phyloP scores from a whole-genome alignment of 2,329 filamentous ascomycete species.

The Claviceps arundinis region DNA sequence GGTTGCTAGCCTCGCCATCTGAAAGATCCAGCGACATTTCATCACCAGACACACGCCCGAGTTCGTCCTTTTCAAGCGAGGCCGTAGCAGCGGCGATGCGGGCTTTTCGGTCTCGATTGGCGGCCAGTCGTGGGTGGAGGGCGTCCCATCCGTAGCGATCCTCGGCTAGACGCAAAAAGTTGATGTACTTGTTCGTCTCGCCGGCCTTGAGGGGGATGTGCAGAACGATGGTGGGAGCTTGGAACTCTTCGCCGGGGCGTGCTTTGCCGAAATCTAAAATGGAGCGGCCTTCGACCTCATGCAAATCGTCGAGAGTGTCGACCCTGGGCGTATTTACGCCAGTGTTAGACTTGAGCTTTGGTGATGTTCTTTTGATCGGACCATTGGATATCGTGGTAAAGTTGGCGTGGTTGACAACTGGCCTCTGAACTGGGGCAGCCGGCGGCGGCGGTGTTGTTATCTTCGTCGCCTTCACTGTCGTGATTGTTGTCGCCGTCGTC shows the following conservation, averaged over 20 bases:
- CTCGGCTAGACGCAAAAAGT: slow-evolving; percentile 87
- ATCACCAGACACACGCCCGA: slow-evolving; percentile 55
- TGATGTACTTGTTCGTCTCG: slow-evolving; percentile 80
- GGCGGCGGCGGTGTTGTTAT: slow-evolving; percentile 5
- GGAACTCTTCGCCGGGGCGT: slow-evolving; percentile 43
- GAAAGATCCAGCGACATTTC: slow-evolving; percentile 76
- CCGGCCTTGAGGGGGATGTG: slow-evolving; percentile 63
- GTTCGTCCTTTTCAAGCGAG: slow-evolving; percentile 64
- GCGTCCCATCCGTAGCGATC: slow-evolving; percentile 92
- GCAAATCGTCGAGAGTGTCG: slow-evolving; percentile 33
- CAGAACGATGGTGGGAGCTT: slow-evolving; percentile 67
- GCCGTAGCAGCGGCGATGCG: slow-evolving; percentile 82
- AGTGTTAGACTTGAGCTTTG: slow-evolving; percentile 31
- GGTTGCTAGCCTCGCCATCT: slow-evolving; percentile 66
- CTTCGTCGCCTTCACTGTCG: neutral
- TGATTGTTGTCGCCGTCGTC: slow-evolving; percentile 1
- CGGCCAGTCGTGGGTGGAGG: slow-evolving; percentile 79
- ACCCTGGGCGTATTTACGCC: slow-evolving; percentile 34
- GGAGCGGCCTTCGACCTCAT: slow-evolving; percentile 34
- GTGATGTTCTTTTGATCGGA: slow-evolving; percentile 31
- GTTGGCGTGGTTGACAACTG: slow-evolving; percentile 25
- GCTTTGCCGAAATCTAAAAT: slow-evolving; percentile 50
- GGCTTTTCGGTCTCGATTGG: slow-evolving; percentile 74
- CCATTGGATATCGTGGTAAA: slow-evolving; percentile 28
- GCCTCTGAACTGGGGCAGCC: slow-evolving; percentile 13